A percentile compares a stretch with the other conserved stretches of the same genome.
These are phyloP conservation scores for Chytridiales sp. DNA, from an alignment of 371 early-diverging fungal species.

Conservation along the genomic window DNA sequence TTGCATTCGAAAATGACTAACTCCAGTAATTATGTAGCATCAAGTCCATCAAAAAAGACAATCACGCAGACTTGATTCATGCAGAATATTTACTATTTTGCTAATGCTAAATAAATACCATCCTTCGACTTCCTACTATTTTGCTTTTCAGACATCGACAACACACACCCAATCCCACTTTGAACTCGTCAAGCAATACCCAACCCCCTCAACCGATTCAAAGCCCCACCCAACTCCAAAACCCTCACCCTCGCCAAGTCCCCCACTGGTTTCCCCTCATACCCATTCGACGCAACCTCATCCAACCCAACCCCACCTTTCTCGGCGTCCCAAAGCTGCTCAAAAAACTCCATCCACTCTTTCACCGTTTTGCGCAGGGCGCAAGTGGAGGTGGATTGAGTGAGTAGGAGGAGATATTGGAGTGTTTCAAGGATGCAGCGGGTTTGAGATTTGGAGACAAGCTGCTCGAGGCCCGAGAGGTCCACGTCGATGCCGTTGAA, in stretches of 20 bases:
- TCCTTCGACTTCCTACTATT: too few species aligned
- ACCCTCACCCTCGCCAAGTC: slow-evolving; percentile 36
- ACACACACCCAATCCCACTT: neutral
- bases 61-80: too few species aligned
- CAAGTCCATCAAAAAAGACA: too few species aligned
- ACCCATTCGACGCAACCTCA: slow-evolving; percentile 11
- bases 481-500: slow-evolving; percentile 33
- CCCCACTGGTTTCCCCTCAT: too few species aligned
- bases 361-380: neutral
- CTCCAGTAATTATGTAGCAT: too few species aligned
- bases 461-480: slow-evolving; percentile 47
- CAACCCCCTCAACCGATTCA: slow-evolving; percentile 26
- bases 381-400: slow-evolving; percentile 5
- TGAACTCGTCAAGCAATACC: neutral
- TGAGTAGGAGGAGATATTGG: slow-evolving; percentile 9
- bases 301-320: slow-evolving; percentile 28
- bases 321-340: slow-evolving; percentile 18
- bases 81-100: too few species aligned
- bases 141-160: too few species aligned
- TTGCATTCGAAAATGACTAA: too few species aligned
- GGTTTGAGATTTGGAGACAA: slow-evolving; percentile 44
- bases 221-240: slow-evolving; percentile 44
- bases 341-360: slow-evolving; percentile 29
- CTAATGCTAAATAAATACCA: too few species aligned
- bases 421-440: slow-evolving; percentile 39